Conservation (phyloP, 441 rosid genomes). For the Croton setiger region DNA sequence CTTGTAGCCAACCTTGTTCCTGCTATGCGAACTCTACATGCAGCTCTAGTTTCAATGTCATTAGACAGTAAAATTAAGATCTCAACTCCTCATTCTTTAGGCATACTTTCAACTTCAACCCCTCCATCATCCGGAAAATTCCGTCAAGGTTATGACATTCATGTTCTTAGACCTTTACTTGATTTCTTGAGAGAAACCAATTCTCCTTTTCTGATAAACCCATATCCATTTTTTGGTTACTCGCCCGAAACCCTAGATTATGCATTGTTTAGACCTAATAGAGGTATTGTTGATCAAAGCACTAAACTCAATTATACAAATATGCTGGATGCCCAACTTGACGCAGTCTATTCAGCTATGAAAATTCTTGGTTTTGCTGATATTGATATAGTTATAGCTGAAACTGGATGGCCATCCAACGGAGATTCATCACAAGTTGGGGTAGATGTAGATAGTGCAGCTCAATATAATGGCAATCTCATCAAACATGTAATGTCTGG, state of each 20-base stretch:
- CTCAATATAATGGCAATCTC: slow-evolving; percentile 57
- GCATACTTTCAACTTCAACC: slow-evolving; percentile 52
- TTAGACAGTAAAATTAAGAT: slow-evolving; percentile 56
- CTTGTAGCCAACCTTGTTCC: slow-evolving; percentile 46
- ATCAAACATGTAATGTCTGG: slow-evolving; percentile 57
- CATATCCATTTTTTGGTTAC: slow-evolving; percentile 81
- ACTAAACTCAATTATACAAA: slow-evolving; percentile 55
- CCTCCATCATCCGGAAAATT: slow-evolving; percentile 79
- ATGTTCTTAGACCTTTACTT: slow-evolving; percentile 65
- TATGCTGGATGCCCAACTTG: slow-evolving; percentile 84
- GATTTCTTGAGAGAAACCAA: slow-evolving; percentile 53
- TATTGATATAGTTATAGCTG: slow-evolving; percentile 70
- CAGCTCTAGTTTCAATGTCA: slow-evolving; percentile 52
- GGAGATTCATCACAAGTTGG: slow-evolving; percentile 61
- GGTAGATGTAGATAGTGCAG: slow-evolving; percentile 46
- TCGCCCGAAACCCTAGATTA: slow-evolving; percentile 58
- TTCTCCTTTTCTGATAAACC: slow-evolving; percentile 79
- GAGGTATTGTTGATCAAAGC: slow-evolving; percentile 48
- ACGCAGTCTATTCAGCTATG: slow-evolving; percentile 74
- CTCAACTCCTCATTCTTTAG: slow-evolving; percentile 74
- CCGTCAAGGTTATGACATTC: slow-evolving; percentile 51
- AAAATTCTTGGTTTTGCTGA: slow-evolving; percentile 56
- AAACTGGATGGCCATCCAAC: slow-evolving; percentile 84
- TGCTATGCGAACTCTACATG: slow-evolving; percentile 68
- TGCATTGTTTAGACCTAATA: slow-evolving; percentile 64